Conservation (phyloP, 2,329 filamentous ascomycete species). For the Colletotrichum truncatum region DNA sequence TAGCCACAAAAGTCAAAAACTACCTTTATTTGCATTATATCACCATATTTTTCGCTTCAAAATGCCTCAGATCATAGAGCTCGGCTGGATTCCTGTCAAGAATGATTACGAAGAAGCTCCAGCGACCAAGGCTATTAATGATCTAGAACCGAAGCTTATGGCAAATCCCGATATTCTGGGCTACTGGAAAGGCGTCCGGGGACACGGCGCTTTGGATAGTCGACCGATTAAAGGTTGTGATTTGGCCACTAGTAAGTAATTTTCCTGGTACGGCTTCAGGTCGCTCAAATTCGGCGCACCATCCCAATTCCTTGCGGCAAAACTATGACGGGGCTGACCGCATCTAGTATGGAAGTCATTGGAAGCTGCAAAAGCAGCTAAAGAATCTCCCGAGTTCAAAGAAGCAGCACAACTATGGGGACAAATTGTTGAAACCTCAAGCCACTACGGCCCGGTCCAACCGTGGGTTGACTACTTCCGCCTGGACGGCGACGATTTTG, state of each 20-base stretch:
- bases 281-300: too few species aligned
- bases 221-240: background rate
- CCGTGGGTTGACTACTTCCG: background rate
- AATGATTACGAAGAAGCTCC: background rate
- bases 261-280: too few species aligned
- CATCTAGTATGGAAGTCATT: conserved; percentile 3
- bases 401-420: background rate
- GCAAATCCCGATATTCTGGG: background rate
- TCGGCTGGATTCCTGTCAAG: conserved; percentile 3
- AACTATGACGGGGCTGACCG: too few species aligned
- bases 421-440: background rate
- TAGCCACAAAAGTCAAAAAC: too few species aligned
- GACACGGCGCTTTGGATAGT: background rate
- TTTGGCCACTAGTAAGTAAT: background rate
- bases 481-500: background rate
- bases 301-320: too few species aligned
- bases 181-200: background rate
- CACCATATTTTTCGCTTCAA: too few species aligned
- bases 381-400: background rate
- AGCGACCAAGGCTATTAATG: background rate
- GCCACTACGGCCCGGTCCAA: background rate
- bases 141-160: background rate
- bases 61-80: conserved; percentile 3
- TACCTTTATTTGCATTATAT: too few species aligned
- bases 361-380: background rate